Base-by-base conservation (phyloP, 2,329 filamentous ascomycete species). In the Chalaropsis ovoidea region DNA sequence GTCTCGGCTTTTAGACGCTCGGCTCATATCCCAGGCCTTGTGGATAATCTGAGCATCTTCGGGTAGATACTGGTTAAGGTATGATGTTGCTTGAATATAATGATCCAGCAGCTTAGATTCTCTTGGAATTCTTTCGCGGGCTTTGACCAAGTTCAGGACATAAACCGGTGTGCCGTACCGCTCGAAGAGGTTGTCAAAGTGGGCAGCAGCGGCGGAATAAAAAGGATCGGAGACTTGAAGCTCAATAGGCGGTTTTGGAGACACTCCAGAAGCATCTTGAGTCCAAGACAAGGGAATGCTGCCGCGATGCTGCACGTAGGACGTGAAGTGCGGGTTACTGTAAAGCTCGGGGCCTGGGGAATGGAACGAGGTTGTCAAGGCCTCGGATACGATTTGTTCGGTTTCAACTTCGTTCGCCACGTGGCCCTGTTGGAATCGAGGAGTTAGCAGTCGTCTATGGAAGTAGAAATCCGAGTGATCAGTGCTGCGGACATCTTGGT, bases 361-460 rank as follows among this genome's bases (percentile, higher is more conserved):
- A 76, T 99, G 94, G 70, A 99, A 96, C 0, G 94, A 96, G 0
- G 94, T 99, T 0, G 91, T 96, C 62, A 93, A 79, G 71, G 91
- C 90, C 73, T 99, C 94, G 0, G 92, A 94, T 4, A 99, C 92
- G 68, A 99, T 96, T 74, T 99, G 94, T 75, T 99, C 94, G 0
- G 94, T 97, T 76, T 99, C 95, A 27, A 99, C 94, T 75, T 99
- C 95, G 72, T 99, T 99, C 63, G 94, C 95, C 65, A 99, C 94
- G 73, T 95, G 95, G 15, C 94, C 93, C 73, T 80, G 58, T 17
- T n/a, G 63, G 65, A 60, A 62, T 22, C 42, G 8, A 10, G 8
- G 43, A 2, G n/a, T 64, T 49, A 66, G 61, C 24, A 15, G 39
- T 13, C 24, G 27, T 19, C 2, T 45, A 22, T n/a, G 13, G 35